Evolutionary conservation across 192 early-diverging fungal species (phyloP).

Genomic region (Lobosporangium transversale): DNA sequence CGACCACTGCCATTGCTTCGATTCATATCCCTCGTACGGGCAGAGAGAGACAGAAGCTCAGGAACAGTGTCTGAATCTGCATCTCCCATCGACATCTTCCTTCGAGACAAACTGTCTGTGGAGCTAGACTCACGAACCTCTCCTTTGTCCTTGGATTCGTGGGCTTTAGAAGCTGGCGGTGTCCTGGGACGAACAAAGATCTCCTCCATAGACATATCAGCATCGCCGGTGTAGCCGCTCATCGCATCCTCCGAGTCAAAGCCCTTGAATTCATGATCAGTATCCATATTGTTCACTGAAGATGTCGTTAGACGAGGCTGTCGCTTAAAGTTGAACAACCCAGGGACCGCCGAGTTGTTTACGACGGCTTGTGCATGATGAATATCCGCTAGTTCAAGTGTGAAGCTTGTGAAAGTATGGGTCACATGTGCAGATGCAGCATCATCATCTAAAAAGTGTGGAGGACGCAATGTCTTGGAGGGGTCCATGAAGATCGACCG

Average conservation of each 20-base stretch:
- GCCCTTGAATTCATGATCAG: slow-evolving; percentile 33
- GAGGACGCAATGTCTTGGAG: not conserved
- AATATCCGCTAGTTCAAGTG: slow-evolving; percentile 31
- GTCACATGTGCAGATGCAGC: slow-evolving; percentile 33
- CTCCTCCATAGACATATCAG: slow-evolving; percentile 50
- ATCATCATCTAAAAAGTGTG: slow-evolving; percentile 11
- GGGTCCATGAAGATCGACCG: slow-evolving; percentile 12
- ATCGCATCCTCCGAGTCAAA: slow-evolving; percentile 53
- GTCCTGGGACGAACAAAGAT: slow-evolving; percentile 39
- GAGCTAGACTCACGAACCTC: slow-evolving; percentile 19
- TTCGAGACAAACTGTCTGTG: not conserved
- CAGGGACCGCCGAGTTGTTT: slow-evolving; percentile 42
- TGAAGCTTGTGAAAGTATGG: slow-evolving; percentile 46
- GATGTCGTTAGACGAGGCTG: slow-evolving; percentile 25
- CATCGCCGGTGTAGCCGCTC: slow-evolving; percentile 48
- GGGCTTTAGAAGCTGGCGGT: not conserved
- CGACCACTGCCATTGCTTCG: slow-evolving; percentile 15
- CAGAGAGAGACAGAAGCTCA: slow-evolving; percentile 23
- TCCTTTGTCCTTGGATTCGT: slow-evolving; percentile 4
- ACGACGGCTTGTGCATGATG: slow-evolving; percentile 30
- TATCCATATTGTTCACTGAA: slow-evolving; percentile 28
- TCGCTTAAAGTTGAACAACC: slow-evolving; percentile 41
- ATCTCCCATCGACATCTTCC: slow-evolving; percentile 33
- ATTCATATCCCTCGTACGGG: slow-evolving; percentile 29
- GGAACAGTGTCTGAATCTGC: slow-evolving; percentile 40